phyloP scores from a whole-genome alignment of 2,329 filamentous ascomycete genomes.

The Cladophialophora exuberans region DNA sequence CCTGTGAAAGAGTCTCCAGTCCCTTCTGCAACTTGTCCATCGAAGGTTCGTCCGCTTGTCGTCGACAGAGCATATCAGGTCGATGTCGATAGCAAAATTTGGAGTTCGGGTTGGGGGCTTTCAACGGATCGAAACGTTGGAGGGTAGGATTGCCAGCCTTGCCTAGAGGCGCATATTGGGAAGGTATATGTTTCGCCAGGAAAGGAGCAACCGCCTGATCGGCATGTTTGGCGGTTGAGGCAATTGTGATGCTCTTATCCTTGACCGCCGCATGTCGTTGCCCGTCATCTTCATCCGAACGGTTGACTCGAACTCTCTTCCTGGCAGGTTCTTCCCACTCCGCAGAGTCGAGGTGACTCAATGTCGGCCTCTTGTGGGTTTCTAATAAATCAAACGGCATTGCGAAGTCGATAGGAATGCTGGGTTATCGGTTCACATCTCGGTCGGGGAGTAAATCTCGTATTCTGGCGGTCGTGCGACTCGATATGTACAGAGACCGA shows the following conservation, averaged over 20 bases:
- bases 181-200: slow-evolving; percentile 85
- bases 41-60: slow-evolving; percentile 89
- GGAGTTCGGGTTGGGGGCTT: slow-evolving; percentile 65
- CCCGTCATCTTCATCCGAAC: slow-evolving; percentile 14
- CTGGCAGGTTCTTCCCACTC: slow-evolving; percentile 29
- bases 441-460: neutral
- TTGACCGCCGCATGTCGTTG: slow-evolving; percentile 33
- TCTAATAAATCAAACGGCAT: slow-evolving; percentile 24
- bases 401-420: neutral
- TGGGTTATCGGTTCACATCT: slow-evolving; percentile 8
- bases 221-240: slow-evolving; percentile 63
- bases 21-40: slow-evolving; percentile 94
- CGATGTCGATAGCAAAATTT: slow-evolving; percentile 95
- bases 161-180: slow-evolving; percentile 80
- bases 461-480: neutral
- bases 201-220: slow-evolving; percentile 84
- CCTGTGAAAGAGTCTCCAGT: slow-evolving; percentile 76
- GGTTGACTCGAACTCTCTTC: slow-evolving; percentile 27
- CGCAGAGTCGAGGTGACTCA: neutral
- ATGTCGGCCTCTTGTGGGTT: slow-evolving; percentile 10
- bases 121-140: slow-evolving; percentile 14
- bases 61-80: slow-evolving; percentile 89
- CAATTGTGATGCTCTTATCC: slow-evolving; percentile 43
- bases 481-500: neutral
- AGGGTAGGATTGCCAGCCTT: slow-evolving; percentile 24